phyloP scores from a whole-genome alignment of 202 grass and related monocot species.

The Carex sylvatica region DNA sequence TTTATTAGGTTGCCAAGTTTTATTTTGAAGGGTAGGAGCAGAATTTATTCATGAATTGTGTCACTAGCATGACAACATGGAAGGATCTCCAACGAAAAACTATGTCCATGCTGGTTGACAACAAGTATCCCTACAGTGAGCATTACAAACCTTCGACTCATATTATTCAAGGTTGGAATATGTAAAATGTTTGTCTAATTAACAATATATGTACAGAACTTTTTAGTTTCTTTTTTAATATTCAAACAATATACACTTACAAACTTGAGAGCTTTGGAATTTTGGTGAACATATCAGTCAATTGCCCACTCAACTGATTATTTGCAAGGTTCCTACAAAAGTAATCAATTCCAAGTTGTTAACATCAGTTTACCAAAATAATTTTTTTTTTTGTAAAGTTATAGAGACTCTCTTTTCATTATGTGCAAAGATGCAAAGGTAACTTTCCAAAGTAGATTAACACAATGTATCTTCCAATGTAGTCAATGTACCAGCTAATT shows the following conservation, averaged over 20 bases:
- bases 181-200: not conserved
- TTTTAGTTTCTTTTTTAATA: too few species aligned
- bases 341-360: slow-evolving; percentile 12
- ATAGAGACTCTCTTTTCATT: not conserved
- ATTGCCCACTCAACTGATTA: slow-evolving; percentile 74
- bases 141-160: not conserved
- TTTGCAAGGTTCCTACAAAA: slow-evolving; percentile 63
- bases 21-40: not conserved
- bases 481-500: not conserved
- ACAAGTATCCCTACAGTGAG: not conserved
- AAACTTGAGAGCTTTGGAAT: slow-evolving; percentile 68
- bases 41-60: not conserved
- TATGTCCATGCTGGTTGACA: not conserved
- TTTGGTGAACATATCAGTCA: slow-evolving; percentile 82
- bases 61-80: not conserved
- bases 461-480: too few species aligned
- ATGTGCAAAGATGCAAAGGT: not conserved
- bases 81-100: not conserved
- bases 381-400: too few species aligned
- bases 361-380: not conserved
- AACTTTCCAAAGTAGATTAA: not conserved
- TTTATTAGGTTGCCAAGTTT: slow-evolving; percentile 5
- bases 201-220: not conserved
- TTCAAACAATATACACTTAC: slow-evolving; percentile 42
- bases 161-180: not conserved